A percentile compares a stretch with the other conserved stretches of the same genome.
Conservation (phyloP, 2,329 filamentous ascomycete species). For the Tolypocladium inflatum region DNA sequence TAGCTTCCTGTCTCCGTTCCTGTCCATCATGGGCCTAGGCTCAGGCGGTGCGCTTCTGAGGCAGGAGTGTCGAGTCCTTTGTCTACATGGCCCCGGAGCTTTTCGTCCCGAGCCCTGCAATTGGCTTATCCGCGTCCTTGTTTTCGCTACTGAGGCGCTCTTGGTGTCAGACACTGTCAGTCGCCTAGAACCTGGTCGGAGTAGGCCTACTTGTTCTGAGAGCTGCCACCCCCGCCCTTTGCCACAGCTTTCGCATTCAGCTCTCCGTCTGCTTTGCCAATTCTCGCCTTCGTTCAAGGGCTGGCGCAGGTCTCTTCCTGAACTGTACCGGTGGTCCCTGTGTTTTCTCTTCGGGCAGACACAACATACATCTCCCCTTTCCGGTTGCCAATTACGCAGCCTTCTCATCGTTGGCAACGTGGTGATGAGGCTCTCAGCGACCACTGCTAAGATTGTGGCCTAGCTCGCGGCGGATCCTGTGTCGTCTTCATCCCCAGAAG, state of each 20-base stretch:
- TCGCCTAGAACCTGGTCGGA: no score
- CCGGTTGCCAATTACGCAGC: neutral
- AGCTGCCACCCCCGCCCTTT: neutral
- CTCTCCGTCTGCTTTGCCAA: neutral
- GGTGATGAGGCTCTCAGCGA: neutral
- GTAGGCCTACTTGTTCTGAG: no score
- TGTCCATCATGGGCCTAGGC: no score
- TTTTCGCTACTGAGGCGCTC: no score
- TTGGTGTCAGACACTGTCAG: no score
- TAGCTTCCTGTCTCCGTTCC: no score
- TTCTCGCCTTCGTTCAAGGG: neutral
- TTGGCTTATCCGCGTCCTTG: no score
- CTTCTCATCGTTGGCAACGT: neutral
- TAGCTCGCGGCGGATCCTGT: neutral
- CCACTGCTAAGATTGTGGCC: neutral
- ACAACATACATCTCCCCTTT: neutral
- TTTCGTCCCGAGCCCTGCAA: no score
- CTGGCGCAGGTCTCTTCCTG: neutral
- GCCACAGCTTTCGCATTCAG: neutral
- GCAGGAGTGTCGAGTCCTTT: no score
- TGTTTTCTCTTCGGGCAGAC: neutral
- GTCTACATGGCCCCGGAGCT: no score
- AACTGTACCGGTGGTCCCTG: neutral
- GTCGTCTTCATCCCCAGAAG: neutral
- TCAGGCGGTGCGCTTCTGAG: no score